Conservation (phyloP, 2,329 filamentous ascomycete species). For the Pseudogymnoascus sp. region DNA sequence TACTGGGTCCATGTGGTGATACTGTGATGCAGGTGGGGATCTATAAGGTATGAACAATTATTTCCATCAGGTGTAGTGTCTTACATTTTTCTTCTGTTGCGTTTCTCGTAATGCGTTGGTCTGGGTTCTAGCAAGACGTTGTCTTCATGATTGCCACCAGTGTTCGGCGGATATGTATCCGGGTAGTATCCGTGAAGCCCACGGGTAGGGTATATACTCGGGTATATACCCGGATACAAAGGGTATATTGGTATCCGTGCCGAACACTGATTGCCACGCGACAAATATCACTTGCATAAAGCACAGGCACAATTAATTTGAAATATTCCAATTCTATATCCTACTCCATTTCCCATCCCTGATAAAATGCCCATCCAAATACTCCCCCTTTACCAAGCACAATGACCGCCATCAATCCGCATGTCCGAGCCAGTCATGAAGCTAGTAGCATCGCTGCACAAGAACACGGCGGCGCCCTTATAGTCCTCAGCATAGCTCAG, state of each 20-base stretch:
- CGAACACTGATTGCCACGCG: too few species aligned
- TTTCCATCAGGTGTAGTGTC: neutral
- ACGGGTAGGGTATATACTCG: too few species aligned
- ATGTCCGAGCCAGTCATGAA: conserved; percentile 48
- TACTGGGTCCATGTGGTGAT: neutral
- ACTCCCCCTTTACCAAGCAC: conserved; percentile 37
- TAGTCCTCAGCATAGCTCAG: conserved; percentile 39
- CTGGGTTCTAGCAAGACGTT: neutral
- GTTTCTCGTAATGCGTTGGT: neutral
- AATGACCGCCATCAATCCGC: conserved; percentile 45
- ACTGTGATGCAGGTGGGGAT: neutral
- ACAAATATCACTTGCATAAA: neutral
- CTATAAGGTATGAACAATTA: neutral
- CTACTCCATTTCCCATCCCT: neutral
- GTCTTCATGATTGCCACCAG: neutral
- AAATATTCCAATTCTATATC: neutral
- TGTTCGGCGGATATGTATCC: too few species aligned
- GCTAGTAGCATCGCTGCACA: conserved; percentile 39
- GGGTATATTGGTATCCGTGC: too few species aligned
- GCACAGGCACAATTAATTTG: neutral
- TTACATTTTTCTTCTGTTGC: neutral
- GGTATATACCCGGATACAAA: too few species aligned
- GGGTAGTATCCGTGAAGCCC: too few species aligned
- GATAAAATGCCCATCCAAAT: neutral
- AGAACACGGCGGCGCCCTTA: conserved; percentile 37